phyloP scores from a whole-genome alignment of 495 filamentous ascomycete species.

The Lasiosphaeris hirsuta region DNA sequence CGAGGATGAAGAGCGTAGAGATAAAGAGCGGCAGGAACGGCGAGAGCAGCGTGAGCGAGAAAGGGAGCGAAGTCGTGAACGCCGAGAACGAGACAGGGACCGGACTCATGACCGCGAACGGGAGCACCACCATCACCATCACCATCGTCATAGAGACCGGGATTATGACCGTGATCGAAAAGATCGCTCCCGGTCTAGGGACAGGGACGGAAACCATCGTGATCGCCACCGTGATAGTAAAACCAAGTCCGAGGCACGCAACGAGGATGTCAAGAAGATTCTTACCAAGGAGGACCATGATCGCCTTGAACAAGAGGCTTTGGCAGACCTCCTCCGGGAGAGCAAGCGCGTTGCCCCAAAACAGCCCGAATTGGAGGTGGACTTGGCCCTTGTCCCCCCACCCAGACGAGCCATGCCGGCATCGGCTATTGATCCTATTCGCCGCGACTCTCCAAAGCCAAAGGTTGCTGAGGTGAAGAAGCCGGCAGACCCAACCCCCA shows the following conservation, averaged over 20 bases:
- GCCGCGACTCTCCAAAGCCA: slow-evolving; percentile 44
- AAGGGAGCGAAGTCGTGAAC: slow-evolving; percentile 33
- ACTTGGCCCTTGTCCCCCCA: slow-evolving; percentile 50
- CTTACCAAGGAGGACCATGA: slow-evolving; percentile 55
- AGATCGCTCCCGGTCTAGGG: slow-evolving; percentile 26
- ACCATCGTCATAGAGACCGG: slow-evolving; percentile 31
- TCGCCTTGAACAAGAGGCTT: slow-evolving; percentile 51
- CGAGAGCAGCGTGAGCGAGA: slow-evolving; percentile 57
- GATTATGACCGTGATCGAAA: slow-evolving; percentile 36
- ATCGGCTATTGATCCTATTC: slow-evolving; percentile 55
- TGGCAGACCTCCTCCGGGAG: slow-evolving; percentile 53
- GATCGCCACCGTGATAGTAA: slow-evolving; percentile 30
- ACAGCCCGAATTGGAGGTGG: slow-evolving; percentile 51
- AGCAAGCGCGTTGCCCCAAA: slow-evolving; percentile 45
- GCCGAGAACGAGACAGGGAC: slow-evolving; percentile 15
- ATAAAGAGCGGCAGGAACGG: slow-evolving; percentile 54
- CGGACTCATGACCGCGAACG: slow-evolving; percentile 29
- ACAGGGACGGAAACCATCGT: slow-evolving; percentile 31
- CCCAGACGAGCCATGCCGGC: slow-evolving; percentile 48
- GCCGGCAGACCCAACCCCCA: slow-evolving; percentile 21
- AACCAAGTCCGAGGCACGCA: slow-evolving; percentile 20
- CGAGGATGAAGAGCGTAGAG: slow-evolving; percentile 58
- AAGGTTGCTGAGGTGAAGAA: slow-evolving; percentile 40
- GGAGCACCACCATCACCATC: slow-evolving; percentile 31
- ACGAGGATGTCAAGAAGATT: slow-evolving; percentile 41